Evolutionary conservation across 2,329 filamentous ascomycete genomes (phyloP), one percentile per base, ranked within the genome.

Genomic region (Alternaria gaisen): DNA sequence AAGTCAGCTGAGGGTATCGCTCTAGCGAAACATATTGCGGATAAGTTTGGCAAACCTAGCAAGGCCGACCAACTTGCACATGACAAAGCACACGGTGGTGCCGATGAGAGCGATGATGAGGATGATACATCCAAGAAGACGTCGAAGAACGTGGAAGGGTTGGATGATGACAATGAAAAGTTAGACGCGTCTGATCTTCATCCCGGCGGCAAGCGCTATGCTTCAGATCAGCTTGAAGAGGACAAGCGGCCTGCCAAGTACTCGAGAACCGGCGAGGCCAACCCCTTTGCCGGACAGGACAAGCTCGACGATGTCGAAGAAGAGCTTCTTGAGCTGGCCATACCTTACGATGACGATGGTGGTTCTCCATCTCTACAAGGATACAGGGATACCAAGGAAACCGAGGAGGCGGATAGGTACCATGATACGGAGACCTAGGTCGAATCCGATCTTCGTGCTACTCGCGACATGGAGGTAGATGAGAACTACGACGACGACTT

Each of bases 11-110:
- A 55, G n/a, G 63, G 55, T 3, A 59, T 59, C 4, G 53, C 30
- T 3, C 38, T 64, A 4, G 30, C 38, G 1, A 56, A 54, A 4
- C 53, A 43, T 14, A 51, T 59, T 18, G 44, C 58, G 11, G 16
- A 38, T 11, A 38, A 47, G 5, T 67, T 67, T 6, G 65, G 65
- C 3, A 32, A 26, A 9, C 44, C 57, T 2, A 52, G 44, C 46
- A 57, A 57, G 30, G 42, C 34, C n/a, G 43, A 61, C 5, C 53
- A 65, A 26, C 52, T 56, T 32, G 64, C 42, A 1, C 30, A 53
- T 16, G 58, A 60, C 44, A 42, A 42, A 11, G 34, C 34, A 5
- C 20, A 47, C 3, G 47, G 42, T 4, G 41, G 41, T 16, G n/a
- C 16, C 18, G 50, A 22, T 11, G 36, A 16, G 3, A 26, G n/a